These are phyloP conservation scores for Cryptococcus jaspeensis DNA, from an alignment of 1,284 basidiomycete species.

Conservation along the genomic window DNA sequence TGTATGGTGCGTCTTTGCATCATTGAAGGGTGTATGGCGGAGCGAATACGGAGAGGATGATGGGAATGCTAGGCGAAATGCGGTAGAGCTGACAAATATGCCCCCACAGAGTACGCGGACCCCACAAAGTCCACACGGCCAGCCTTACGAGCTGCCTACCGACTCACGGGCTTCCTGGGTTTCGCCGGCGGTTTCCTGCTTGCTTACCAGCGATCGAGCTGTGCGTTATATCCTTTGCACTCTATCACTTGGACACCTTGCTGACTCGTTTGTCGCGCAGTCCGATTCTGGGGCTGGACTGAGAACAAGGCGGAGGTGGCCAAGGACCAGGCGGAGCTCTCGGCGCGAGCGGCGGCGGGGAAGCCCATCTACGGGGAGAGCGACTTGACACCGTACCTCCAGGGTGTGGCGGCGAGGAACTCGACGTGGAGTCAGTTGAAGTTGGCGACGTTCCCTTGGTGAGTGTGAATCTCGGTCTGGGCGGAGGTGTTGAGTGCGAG, in stretches of 20 bases:
- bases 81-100: conserved; percentile 2
- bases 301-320: conserved; percentile 85
- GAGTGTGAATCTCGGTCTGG: conserved; percentile 53
- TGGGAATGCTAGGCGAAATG: background rate
- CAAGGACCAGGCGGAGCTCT: conserved; percentile 72
- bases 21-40: background rate
- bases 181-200: conserved; percentile 85
- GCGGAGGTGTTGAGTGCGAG: conserved; percentile 57
- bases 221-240: conserved; percentile 58
- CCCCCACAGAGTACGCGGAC: conserved; percentile 23
- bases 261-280: conserved; percentile 53
- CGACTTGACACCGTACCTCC: conserved; percentile 79
- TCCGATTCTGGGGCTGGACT: conserved; percentile 94
- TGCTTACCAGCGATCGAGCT: conserved; percentile 85
- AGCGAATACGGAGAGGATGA: background rate
- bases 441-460: conserved; percentile 63
- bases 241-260: background rate
- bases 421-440: conserved; percentile 90
- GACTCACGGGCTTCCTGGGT: conserved; percentile 62
- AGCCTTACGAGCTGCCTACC: conserved; percentile 53
- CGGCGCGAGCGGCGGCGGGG: conserved; percentile 67
- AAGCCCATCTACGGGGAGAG: conserved; percentile 82
- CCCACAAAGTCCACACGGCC: conserved; percentile 17
- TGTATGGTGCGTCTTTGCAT: conserved; percentile 34
- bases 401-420: conserved; percentile 84